Base-by-base conservation (phyloP, 305 asterid genomes). In the Solanum hybrid region DNA sequence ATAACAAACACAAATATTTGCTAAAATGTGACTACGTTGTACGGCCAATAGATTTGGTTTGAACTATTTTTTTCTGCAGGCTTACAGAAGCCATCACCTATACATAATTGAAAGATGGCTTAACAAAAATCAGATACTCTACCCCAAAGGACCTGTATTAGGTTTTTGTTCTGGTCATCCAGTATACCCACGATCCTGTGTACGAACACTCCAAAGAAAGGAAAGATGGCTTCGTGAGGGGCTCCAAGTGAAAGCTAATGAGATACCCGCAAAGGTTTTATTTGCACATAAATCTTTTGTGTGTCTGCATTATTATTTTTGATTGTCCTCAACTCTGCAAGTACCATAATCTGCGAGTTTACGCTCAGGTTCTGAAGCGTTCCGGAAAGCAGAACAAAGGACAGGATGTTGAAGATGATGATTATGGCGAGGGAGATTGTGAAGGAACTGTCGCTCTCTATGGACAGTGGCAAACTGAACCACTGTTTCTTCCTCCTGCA, bases 391-490 rank as follows among this genome's bases (percentile, higher is more conserved):
- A 90, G 77, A 89, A 90, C 64, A 95, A 94, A 92, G 94, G 89
- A 90, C 93, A 89, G 89, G 91, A 86, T 86, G 93, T n/a, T 90
- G 95, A 93, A 80, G 96, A 94, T 77, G 93, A 92, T 88, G 93
- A 92, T 89, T 64, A 26, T 86, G 89, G 85, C 56, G 95, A 90
- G 66, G 96, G 89, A 40, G 92, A 91, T 85, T 88, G 85, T 88
- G 94, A 93, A 91, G 93, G 91, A 89, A 93, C 86, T 88, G 89
- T 95, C 10, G 81, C 90, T 88, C 96, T 97, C 87, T 97, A 93
- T 89, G 99, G 99, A 79, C 94, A 94, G 95, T 97, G 99, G 99
- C 99, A 97, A 92, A 97, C 98, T 7, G 96, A 93, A 92, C 95
- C 97, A 11, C 92, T 96, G 72, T 90, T 88, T 89, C 98, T 97